Base-by-base conservation (phyloP, 345 rosid species). In the Gossypium arboreum region DNA sequence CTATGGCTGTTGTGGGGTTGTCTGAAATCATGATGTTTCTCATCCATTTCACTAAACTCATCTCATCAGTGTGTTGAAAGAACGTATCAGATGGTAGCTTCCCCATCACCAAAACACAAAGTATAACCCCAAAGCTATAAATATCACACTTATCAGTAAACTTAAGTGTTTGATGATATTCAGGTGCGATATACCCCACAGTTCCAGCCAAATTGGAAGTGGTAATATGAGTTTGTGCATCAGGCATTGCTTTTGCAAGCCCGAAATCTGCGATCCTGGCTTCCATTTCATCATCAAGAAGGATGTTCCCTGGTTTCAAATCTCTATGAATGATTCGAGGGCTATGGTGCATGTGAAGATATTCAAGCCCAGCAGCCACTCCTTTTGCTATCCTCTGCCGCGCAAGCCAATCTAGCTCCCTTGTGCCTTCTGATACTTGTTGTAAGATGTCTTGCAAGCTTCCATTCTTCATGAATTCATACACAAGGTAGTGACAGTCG, bases 91-190 rank as follows among this genome's bases (percentile, higher is more conserved):
- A 88, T 25, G 98, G 99, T 50, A 88, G 86, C 87, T 90, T 94
- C 12, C 98, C 96, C 43, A 89, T 89, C 77, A 92, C 89, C 79
- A 92, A 47, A 73, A 84, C 92, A 13, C 87, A 97, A 2, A 93
- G 93, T 43, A 91, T 29, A 43, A 95, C 93, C 45, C 99, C 97
- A 45, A 90, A 95, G 77, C 98, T 91, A 80, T 80, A 94, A 51
- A 94, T 86, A 68, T 94, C 98, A 75, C 97, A 91, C 85, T 82
- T 89, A n/a, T 92, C 97, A 0, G 98, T 92, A 85, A 95, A 93
- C 83, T 92, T 93, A 34, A 87, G 78, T 9, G 99, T 95, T 74
- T 87, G 96, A 68, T 95, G 85, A 84, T 89, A 94, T 80, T 94
- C 98, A 3, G 97, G 96, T n/a, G 98, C 88, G 34, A 94, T 92